Base-by-base conservation (phyloP, 345 rosid species). In the Melastoma malabathricum region DNA sequence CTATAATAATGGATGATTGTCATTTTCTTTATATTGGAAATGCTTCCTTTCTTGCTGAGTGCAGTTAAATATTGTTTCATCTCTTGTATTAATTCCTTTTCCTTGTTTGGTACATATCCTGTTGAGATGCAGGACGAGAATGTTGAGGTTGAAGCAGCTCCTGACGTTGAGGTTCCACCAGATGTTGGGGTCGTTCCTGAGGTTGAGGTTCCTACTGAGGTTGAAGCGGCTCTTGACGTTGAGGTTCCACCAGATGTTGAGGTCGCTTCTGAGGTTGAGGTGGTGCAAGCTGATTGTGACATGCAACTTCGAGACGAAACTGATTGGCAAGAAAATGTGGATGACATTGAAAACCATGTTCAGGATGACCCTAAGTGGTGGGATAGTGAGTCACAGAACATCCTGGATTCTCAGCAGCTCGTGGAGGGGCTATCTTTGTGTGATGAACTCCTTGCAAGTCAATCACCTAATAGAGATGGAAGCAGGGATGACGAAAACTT, bases 361-460 rank as follows among this genome's bases (percentile, higher is more conserved):
- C 93, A 70, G 66, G 95, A 84, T 54, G 75, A 75, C 2, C 53
- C 61, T 13, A 84, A 75, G 59, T 92, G 95, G 96, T 75, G 82
- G 78, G 98, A 86, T 50, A 69, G 83, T 25, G 95, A 65, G 59
- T 84, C 89, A 3, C 93, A 87, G 66, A 59, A 60, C 59, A 49
- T 87, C 62, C 68, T 84, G 75, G 63, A 84, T 59, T 87, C 98
- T 1, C 95, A 92, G 39, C 98, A 92, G 72, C 84, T 92, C 14
- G 96, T 79, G 60, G 96, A 87, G 77, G 88, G 83, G 23, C 73
- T 92, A 59, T 84, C 93, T 61, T 62, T 92, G 43, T 87, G 95
- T 2, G 95, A 79, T 6, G 98, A 92, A 48, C 43, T 92, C 47
- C 82, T 92, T 48, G 85, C 74, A 46, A 78, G 76, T 64, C 95